Conservation (phyloP, 2,329 filamentous ascomycete genomes). For the Penicillium paneum region DNA sequence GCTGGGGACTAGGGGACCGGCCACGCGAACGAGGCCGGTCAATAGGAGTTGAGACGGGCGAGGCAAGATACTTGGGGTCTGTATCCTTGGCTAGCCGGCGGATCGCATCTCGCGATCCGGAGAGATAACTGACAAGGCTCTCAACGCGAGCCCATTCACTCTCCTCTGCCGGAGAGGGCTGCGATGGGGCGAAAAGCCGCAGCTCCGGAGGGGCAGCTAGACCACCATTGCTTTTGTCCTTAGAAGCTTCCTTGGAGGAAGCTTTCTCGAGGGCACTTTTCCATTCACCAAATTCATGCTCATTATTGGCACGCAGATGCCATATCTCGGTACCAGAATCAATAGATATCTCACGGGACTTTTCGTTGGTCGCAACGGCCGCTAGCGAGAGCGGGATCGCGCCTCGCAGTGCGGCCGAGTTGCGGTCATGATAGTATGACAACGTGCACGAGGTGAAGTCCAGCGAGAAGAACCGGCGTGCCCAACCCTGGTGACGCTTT, state of each 20-base stretch:
- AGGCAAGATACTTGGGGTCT: conserved; percentile 57
- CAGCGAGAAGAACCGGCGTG: conserved; percentile 89
- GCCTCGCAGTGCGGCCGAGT: conserved; percentile 85
- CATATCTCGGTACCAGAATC: conserved; percentile 96
- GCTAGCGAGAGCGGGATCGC: conserved; percentile 90
- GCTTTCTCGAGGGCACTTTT: conserved; percentile 79
- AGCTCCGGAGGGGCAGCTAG: conserved; percentile 20
- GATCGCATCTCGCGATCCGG: conserved; percentile 83
- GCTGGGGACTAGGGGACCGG: conserved; percentile 36
- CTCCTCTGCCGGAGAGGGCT: conserved; percentile 57
- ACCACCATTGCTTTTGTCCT: conserved; percentile 25
- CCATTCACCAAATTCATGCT: conserved; percentile 85
- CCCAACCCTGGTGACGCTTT: conserved; percentile 91
- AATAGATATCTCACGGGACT: conserved; percentile 86
- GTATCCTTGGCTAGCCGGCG: conserved; percentile 83
- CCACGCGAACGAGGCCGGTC: conserved; percentile 27
- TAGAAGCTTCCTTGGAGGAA: conserved; percentile 57
- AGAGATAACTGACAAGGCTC: conserved; percentile 76
- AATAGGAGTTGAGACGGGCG: conserved; percentile 13
- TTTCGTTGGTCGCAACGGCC: conserved; percentile 84
- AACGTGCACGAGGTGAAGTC: conserved; percentile 92
- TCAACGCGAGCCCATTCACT: conserved; percentile 86
- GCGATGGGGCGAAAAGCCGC: conserved; percentile 33
- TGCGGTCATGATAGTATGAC: conserved; percentile 93
- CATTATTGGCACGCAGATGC: conserved; percentile 81